Percentiles rank a stretch among this genome's conserved stretches.
Conservation (phyloP, 139 green algal species). For the Micractinium sp. region DNA sequence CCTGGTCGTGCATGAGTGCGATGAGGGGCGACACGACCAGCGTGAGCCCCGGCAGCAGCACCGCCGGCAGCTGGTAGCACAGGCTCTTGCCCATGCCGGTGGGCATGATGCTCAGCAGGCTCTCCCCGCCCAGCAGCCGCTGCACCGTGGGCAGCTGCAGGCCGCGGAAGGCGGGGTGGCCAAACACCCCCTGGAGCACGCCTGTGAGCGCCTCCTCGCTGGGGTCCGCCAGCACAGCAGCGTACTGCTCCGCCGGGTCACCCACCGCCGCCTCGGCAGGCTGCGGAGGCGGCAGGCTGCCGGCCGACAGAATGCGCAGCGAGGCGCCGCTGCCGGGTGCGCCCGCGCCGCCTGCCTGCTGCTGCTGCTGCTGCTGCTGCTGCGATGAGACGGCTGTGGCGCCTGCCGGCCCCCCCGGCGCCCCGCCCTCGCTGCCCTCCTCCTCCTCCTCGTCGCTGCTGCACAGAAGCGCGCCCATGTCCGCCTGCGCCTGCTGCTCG, state of each 20-base stretch:
- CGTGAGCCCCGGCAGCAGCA: constrained; percentile 77
- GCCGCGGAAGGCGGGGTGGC: constrained; percentile 72
- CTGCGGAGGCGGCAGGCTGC: background rate
- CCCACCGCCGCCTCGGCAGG: background rate
- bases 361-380: constrained; percentile 32
- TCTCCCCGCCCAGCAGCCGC: constrained; percentile 70
- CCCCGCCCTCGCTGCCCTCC: background rate
- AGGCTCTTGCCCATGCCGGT: constrained; percentile 92
- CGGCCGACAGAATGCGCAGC: background rate
- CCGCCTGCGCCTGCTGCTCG: constrained; percentile 16
- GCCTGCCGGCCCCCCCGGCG: background rate
- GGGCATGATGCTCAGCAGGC: constrained; percentile 86
- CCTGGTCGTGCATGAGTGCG: constrained; percentile 94
- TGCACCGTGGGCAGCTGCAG: constrained; percentile 81
- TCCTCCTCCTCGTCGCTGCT: constrained; percentile 32
- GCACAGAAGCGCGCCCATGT: constrained; percentile 9
- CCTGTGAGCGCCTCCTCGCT: constrained; percentile 48
- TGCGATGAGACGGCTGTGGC: background rate
- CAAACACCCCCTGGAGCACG: constrained; percentile 63
- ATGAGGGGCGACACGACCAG: constrained; percentile 93
- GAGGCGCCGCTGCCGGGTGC: background rate
- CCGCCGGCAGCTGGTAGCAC: constrained; percentile 91
- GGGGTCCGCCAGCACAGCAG: constrained; percentile 44
- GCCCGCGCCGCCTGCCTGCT: background rate
- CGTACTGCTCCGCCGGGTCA: constrained; percentile 44